Evolutionary conservation across 306 rosid genomes (phyloP).

Genomic region (Malus asiatica): DNA sequence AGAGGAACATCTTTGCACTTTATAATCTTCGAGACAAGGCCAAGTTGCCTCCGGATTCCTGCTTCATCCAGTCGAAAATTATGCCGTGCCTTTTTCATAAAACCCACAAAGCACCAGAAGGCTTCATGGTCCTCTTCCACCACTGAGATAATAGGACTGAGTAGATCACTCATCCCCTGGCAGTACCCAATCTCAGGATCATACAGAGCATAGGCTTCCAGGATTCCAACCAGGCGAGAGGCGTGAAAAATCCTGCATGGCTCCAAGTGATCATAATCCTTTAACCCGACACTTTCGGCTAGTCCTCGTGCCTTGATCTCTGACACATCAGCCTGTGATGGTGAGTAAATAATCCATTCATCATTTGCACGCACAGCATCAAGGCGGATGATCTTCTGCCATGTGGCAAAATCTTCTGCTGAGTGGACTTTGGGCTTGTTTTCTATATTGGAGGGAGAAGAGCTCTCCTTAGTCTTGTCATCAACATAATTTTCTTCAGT

Average conservation of each 20-base stretch:
- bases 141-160: slow-evolving; percentile 19
- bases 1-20: slow-evolving; percentile 21
- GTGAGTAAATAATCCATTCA: slow-evolving; percentile 23
- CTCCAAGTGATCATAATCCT: slow-evolving; percentile 19
- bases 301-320: slow-evolving; percentile 11
- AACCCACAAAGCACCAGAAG: slow-evolving; percentile 26
- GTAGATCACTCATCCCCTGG: slow-evolving; percentile 26
- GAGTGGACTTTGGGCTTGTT: slow-evolving; percentile 4
- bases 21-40: slow-evolving; percentile 18
- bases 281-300: slow-evolving; percentile 14
- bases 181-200: slow-evolving; percentile 26
- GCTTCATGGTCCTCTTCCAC: slow-evolving; percentile 24
- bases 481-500: slow-evolving; percentile 9
- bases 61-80: slow-evolving; percentile 21
- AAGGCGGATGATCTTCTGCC: slow-evolving; percentile 21
- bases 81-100: slow-evolving; percentile 25
- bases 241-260: slow-evolving; percentile 17
- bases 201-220: slow-evolving; percentile 18
- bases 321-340: slow-evolving; percentile 18
- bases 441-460: neutral
- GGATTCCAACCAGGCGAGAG: slow-evolving; percentile 20
- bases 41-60: slow-evolving; percentile 22
- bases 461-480: slow-evolving; percentile 6
- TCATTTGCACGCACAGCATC: slow-evolving; percentile 25
- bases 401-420: slow-evolving; percentile 20